phyloP scores from a whole-genome alignment of 441 rosid species.

The Iberis amara region DNA sequence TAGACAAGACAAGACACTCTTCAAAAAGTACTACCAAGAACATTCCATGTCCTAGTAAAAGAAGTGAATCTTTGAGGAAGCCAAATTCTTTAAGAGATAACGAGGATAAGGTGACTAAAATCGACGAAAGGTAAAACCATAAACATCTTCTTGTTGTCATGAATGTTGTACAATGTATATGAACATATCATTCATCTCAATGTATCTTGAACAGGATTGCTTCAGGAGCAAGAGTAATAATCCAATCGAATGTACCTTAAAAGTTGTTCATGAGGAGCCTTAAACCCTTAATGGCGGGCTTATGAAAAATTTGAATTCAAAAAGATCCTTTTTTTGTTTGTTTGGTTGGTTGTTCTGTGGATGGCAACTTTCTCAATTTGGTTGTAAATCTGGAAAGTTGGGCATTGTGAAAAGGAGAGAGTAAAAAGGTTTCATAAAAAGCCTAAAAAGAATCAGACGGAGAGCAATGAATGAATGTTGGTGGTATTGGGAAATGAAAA shows the following conservation, averaged over 20 bases:
- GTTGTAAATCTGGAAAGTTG: constrained; percentile 29
- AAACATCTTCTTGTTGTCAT: constrained; percentile 25
- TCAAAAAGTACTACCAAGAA: constrained; percentile 28
- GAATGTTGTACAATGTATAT: not conserved
- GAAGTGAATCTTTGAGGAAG: constrained; percentile 37
- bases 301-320: constrained; percentile 2
- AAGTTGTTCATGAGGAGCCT: constrained; percentile 32
- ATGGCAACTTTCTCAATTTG: constrained; percentile 21
- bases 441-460: constrained; percentile 23
- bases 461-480: constrained; percentile 17
- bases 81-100: constrained; percentile 56
- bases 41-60: constrained; percentile 30
- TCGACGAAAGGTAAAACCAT: constrained; percentile 83
- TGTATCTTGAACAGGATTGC: constrained; percentile 65
- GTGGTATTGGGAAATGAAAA: constrained; percentile 20
- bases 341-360: constrained; percentile 11
- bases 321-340: constrained; percentile 1
- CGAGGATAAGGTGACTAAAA: constrained; percentile 60
- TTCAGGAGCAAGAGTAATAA: constrained; percentile 96
- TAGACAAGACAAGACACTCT: constrained; percentile 55
- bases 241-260: constrained; percentile 57
- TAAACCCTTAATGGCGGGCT: constrained; percentile 1
- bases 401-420: constrained; percentile 5
- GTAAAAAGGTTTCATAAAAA: constrained; percentile 19
- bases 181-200: constrained; percentile 2